Base-by-base conservation (phyloP, 805 yeast species). In the Candida khao-thaluensis region DNA sequence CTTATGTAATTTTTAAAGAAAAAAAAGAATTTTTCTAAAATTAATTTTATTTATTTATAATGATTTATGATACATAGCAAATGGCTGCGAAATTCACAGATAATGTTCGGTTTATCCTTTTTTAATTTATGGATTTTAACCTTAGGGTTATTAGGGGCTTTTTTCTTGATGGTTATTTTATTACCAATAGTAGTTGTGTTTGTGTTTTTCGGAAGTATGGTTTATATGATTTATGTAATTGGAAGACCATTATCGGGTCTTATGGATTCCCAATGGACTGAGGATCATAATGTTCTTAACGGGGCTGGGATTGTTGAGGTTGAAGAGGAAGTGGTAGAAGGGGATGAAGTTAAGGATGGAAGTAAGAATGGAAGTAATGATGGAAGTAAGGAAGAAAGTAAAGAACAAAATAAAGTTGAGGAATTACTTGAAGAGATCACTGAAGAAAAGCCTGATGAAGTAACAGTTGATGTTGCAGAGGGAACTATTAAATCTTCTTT, bases 21-120 rank as follows among this genome's bases (percentile, higher is more conserved):
- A n/a, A n/a, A n/a, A n/a, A n/a, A n/a, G n/a, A n/a, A n/a, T n/a
- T n/a, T n/a, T n/a, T n/a, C n/a, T n/a, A n/a, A n/a, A n/a, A n/a
- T n/a, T n/a, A n/a, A n/a, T n/a, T n/a, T n/a, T n/a, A n/a, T n/a
- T n/a, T n/a, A n/a, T n/a, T n/a, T n/a, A n/a, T n/a, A n/a, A n/a
- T n/a, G n/a, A n/a, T n/a, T n/a, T 21, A 12, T 31, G 26, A 31
- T 21, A 21, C 20, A 15, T 31, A 31, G 9, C 35, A 31, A n/a
- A n/a, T 31, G 35, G 35, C 35, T 31, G 35, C 35, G 35, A 31
- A 31, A 31, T 31, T 31, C 3, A n/a, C 12, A 22, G 10, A 22
- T 5, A 7, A 38, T 38, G 41, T 38, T 38, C 25, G 41, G 41
- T 8, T 38, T 38, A 27, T 38, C 41, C 27, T 30, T 38, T 8